Evolutionary conservation across 169 alveolate species (phyloP), one percentile per base, ranked within the genome.

Genomic region (Pseudocohnilembus persalinus): DNA sequence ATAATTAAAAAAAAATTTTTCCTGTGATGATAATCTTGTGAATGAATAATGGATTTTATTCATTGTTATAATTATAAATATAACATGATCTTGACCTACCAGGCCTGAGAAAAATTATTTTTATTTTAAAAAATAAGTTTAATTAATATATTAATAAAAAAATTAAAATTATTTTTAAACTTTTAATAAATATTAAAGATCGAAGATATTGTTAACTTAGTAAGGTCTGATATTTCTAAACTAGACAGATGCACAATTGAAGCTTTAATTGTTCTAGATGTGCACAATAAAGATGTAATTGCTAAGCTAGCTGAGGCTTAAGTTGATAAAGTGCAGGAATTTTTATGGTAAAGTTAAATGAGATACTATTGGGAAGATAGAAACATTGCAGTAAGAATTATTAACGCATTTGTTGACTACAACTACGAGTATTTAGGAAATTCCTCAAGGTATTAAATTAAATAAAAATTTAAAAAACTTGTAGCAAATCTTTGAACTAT

Each of bases 231-330:
- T 73, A 92, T 97, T 63, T 92, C 96, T 28, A 92, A 91, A 31
- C 85, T 96, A 84, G 94, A 91, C 65, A 93, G 98, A 73, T 91
- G 94, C 75, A 97, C 98, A 32, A 90, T 97, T 76, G 94, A 92
- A 88, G 99, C 98, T 27, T 85, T 96, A 76, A 96, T 97, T 85
- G 99, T 96, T 72, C 94, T 96, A 85, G 98, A 96, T 88, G 99
- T 98, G 49, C 99, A 98, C 93, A 95, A 96, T 87, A 91, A 98
- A 75, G 99, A 98, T 88, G 97, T 97, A 64, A 90, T 96, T 15
- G 98, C 95, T 82, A 93, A 88, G 63, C 88, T 95, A 73, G 89
- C 88, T 35, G 29, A 84, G 31, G 90, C 92, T 68, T 91, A 92
- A 30, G 91, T 94, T 0, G 84, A 86, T 33, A 93, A 86, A 86